Evolutionary conservation across 441 rosid genomes (phyloP).

Genomic region (Corymbia calophylla): DNA sequence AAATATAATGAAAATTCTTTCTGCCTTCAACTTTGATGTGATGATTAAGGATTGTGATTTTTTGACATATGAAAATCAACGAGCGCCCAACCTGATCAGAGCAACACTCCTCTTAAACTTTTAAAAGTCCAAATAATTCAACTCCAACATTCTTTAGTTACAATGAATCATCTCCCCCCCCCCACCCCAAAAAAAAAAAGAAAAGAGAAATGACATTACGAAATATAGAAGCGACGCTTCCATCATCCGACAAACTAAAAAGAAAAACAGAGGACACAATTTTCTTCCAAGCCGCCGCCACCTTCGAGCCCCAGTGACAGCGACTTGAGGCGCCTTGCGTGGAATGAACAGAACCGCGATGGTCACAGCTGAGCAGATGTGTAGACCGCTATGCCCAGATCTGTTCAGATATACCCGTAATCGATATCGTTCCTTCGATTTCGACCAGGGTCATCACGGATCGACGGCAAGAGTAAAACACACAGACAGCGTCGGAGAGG

Average conservation of each 20-base stretch:
- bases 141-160: background rate
- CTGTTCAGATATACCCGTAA: background rate
- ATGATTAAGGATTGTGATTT: background rate
- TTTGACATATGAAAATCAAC: background rate
- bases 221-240: background rate
- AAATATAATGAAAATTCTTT: background rate
- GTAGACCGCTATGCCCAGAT: background rate
- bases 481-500: background rate
- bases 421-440: background rate
- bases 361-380: background rate
- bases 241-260: background rate
- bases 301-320: background rate
- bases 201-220: background rate
- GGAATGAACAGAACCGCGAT: background rate
- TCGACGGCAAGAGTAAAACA: background rate
- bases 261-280: background rate
- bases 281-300: background rate
- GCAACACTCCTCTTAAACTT: background rate
- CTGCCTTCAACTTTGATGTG: rapidly evolving
- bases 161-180: background rate
- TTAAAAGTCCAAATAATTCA: background rate
- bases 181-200: no score
- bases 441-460: background rate
- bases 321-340: background rate
- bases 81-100: background rate